phyloP scores from a whole-genome alignment of 1,139 yeast genomes.

The Zygoascus sp. region DNA sequence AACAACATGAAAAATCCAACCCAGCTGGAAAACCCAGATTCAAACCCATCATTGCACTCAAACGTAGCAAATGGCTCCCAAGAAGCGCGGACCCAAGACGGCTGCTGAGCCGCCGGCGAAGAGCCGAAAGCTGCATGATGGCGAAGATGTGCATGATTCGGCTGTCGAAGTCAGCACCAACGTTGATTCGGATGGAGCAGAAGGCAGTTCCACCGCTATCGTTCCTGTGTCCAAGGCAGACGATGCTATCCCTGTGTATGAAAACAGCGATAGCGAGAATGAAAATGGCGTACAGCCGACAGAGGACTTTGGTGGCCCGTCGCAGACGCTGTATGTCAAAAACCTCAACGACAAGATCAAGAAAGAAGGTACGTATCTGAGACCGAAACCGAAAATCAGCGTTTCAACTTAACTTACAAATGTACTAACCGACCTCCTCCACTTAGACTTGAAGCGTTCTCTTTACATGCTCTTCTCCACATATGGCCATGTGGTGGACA shows the following conservation, averaged over 20 bases:
- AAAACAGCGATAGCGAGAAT: conserved; percentile 1
- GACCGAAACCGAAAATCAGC: background rate
- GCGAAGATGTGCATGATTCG: background rate
- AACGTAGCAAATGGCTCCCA: background rate
- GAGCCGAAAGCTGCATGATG: conserved; percentile 2
- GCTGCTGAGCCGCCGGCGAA: conserved; percentile 1
- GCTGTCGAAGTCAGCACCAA: background rate
- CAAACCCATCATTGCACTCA: background rate
- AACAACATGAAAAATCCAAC: background rate
- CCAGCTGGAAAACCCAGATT: background rate
- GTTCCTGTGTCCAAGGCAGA: background rate
- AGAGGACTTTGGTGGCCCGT: conserved; percentile 26
- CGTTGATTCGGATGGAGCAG: background rate
- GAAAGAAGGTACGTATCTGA: conserved; percentile 30
- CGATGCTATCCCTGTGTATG: background rate
- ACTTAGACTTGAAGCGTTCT: conserved; percentile 48
- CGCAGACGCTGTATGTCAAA: conserved; percentile 57
- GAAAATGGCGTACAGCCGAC: background rate
- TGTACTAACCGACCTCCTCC: too few species aligned
- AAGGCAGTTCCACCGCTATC: background rate
- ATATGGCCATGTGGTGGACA: conserved; percentile 62
- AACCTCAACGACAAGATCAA: conserved; percentile 64
- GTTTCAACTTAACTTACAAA: too few species aligned
- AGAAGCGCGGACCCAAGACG: conserved; percentile 1
- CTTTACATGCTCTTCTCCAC: conserved; percentile 61